A percentile compares a stretch with the other conserved stretches of the same genome.
Conservation (phyloP, 805 yeast species). For the Phaffomyces antillensis region DNA sequence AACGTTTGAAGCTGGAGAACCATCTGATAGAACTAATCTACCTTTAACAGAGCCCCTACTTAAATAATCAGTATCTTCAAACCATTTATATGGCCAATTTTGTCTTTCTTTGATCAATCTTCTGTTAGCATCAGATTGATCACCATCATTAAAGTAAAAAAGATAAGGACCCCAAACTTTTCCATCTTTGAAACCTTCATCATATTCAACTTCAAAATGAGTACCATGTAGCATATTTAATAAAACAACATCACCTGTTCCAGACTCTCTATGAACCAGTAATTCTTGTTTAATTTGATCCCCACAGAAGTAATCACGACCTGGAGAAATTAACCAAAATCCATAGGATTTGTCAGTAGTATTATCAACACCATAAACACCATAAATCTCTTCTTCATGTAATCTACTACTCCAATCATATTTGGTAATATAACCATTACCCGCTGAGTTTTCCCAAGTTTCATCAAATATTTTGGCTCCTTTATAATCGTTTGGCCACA, state of each 20-base stretch:
- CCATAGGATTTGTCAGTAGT: not conserved
- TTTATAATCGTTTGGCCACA: slow-evolving; percentile 2
- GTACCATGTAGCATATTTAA: slow-evolving; percentile 4
- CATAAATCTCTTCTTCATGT: slow-evolving; percentile 3
- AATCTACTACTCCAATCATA: slow-evolving; percentile 5
- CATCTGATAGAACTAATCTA: slow-evolving; percentile 2
- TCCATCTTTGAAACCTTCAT: not conserved
- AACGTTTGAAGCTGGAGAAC: slow-evolving; percentile 2
- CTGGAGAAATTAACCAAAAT: slow-evolving; percentile 2
- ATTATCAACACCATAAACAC: slow-evolving; percentile 3
- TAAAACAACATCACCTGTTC: slow-evolving; percentile 3
- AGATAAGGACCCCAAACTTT: slow-evolving; percentile 4
- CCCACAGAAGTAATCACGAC: slow-evolving; percentile 5
- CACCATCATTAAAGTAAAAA: slow-evolving; percentile 3
- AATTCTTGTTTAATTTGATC: slow-evolving; percentile 3
- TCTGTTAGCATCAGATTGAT: slow-evolving; percentile 2
- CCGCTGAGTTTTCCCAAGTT: not conserved
- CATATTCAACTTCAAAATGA: slow-evolving; percentile 2
- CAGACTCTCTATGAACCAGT: slow-evolving; percentile 2
- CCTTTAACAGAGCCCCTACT: slow-evolving; percentile 2
- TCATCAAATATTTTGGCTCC: slow-evolving; percentile 2
- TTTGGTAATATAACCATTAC: slow-evolving; percentile 1
- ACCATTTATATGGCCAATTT: slow-evolving; percentile 5
- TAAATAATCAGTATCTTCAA: not conserved
- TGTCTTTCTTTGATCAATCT: slow-evolving; percentile 2